Evolutionary conservation across 2,329 filamentous ascomycete species (phyloP), one percentile per base, ranked within the genome.

Genomic region (Orbilia ellipsospora): DNA sequence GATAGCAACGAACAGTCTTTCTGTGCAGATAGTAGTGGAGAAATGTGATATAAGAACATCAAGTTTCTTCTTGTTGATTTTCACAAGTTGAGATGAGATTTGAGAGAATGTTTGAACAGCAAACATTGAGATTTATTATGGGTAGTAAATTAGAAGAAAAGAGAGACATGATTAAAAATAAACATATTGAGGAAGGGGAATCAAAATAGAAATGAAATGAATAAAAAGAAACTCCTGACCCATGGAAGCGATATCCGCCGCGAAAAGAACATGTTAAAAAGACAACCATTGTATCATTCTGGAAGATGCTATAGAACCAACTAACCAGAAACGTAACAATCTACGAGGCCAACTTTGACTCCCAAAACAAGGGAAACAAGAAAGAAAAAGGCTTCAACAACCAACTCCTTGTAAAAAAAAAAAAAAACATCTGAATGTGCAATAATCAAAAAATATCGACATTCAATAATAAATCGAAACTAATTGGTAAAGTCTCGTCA

Each of bases 11-110:
- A 59, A 42, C n/a, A 20, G 13, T 70, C 66, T 70, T 70, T 70
- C 66, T 70, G 57, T 70, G 66, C 59, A 70, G 8, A 51, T n/a
- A 28, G 44, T 57, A 70, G 66, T 40, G 66, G 66, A 63, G 66
- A 57, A 51, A 23, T 45, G 16, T 20, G n/a, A 48, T 31, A 63
- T 56, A n/a, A 55, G 23, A 60, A 23, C 20, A 50, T 48, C 36
- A 44, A n/a, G 13, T 36, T 36, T 10, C 28, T 31, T 31, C 10
- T 10, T 36, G 31, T 7, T 36, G 7, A 6, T 48, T 48, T 48
- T 68, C 64, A 68, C 64, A 68, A 40, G 36, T 50, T 31, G 57
- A 62, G 65, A 23, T 28, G 65, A 63, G 66, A 63, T 2, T 28
- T 23, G 44, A 23, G 5, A 61, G 16, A 48, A 28, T 56, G 50